phyloP scores from a whole-genome alignment of 768 basidiomycete species.

The Phanerodontia chrysosporium region DNA sequence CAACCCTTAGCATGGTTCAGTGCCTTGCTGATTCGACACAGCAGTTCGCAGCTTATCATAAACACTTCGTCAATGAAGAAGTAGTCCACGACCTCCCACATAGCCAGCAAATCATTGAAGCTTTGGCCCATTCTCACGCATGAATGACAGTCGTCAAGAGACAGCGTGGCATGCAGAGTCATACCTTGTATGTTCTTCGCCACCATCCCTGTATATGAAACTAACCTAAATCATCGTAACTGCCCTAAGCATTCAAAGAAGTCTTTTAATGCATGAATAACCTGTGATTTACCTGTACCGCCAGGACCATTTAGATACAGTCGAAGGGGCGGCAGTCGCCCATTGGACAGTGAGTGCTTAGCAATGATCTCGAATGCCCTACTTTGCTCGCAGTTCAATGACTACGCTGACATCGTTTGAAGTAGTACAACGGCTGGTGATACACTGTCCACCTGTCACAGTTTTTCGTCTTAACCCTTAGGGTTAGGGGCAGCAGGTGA shows the following conservation, averaged over 20 bases:
- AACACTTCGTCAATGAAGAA: slow-evolving; percentile 15
- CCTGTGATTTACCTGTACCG: slow-evolving; percentile 40
- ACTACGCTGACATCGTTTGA: too few species aligned
- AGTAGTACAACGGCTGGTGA: too few species aligned
- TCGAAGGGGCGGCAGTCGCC: slow-evolving; percentile 18
- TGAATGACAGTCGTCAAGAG: not conserved
- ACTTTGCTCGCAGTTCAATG: slow-evolving; percentile 32
- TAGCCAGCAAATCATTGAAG: slow-evolving; percentile 17
- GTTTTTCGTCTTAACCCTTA: too few species aligned
- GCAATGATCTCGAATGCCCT: slow-evolving; percentile 30
- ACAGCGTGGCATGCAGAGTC: slow-evolving; percentile 34
- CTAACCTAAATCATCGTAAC: slow-evolving; percentile 23
- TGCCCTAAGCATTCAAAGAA: slow-evolving; percentile 26
- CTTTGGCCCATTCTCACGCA: slow-evolving; percentile 2
- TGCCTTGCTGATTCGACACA: not conserved
- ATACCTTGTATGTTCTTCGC: slow-evolving; percentile 35
- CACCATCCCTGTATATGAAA: slow-evolving; percentile 37
- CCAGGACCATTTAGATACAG: slow-evolving; percentile 37
- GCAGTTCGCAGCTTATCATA: slow-evolving; percentile 6
- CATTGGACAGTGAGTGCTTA: slow-evolving; percentile 25
- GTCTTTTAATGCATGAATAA: slow-evolving; percentile 31
- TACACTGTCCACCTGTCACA: too few species aligned
- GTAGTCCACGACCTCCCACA: slow-evolving; percentile 34
- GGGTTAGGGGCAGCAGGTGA: too few species aligned
- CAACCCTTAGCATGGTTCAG: slow-evolving; percentile 1